A percentile compares a stretch with the other conserved stretches of the same genome.
Evolutionary conservation across 495 filamentous ascomycete genomes (phyloP).

Genomic region (Cudoniella acicularis): DNA sequence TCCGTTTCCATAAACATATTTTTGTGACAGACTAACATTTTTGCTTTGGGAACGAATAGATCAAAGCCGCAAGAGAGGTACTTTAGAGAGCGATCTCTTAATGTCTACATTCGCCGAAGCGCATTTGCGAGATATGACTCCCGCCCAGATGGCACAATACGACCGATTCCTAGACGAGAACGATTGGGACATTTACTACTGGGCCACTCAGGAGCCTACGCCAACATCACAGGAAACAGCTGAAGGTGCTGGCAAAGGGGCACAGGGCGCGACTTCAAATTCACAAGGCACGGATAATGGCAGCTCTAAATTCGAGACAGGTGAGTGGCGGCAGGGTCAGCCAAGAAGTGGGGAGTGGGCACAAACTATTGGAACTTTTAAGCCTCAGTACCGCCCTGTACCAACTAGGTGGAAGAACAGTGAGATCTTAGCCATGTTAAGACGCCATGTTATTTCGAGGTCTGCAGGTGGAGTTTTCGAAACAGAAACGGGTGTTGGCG

Average conservation of each 20-base stretch:
- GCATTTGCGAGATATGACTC: constrained; percentile 69
- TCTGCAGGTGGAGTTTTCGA: constrained; percentile 23
- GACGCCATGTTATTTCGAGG: constrained; percentile 64
- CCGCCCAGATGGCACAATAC: constrained; percentile 73
- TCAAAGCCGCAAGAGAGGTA: constrained; percentile 95
- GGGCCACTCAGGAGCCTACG: constrained; percentile 85
- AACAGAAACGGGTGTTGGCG: constrained; percentile 6
- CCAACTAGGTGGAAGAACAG: constrained; percentile 79
- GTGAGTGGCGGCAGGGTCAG: constrained; percentile 24
- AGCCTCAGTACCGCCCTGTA: constrained; percentile 89
- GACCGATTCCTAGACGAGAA: constrained; percentile 97
- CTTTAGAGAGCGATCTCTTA: constrained; percentile 90
- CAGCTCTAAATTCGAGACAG: constrained; percentile 12
- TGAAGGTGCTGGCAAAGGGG: constrained; percentile 13
- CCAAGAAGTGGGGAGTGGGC: constrained; percentile 76
- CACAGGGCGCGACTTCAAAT: constrained; percentile 9
- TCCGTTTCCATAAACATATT: neutral
- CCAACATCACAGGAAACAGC: constrained; percentile 32
- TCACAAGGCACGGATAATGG: constrained; percentile 24
- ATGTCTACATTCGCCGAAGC: constrained; percentile 91
- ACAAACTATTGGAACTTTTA: constrained; percentile 91
- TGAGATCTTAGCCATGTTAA: constrained; percentile 70
- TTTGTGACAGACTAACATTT: neutral
- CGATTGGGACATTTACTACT: constrained; percentile 99
- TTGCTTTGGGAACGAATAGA: constrained; percentile 45